These are phyloP conservation scores for Boletus hoseneyae DNA, from an alignment of 1,284 basidiomycete genomes.

Conservation along the genomic window DNA sequence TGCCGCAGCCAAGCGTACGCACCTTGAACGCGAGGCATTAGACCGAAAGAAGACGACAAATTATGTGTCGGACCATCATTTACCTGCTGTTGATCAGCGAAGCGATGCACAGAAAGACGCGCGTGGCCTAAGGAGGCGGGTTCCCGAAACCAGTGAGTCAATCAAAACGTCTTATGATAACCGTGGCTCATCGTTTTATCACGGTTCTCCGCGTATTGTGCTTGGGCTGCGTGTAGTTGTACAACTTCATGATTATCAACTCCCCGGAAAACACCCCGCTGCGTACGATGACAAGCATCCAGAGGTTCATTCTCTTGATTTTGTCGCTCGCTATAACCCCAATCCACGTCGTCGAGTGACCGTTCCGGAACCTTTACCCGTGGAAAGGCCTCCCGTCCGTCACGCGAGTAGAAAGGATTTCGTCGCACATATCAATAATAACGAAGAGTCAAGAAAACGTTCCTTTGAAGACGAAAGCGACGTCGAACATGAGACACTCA, in stretches of 20 bases:
- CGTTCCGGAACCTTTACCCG: conserved; percentile 20
- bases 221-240: conserved; percentile 23
- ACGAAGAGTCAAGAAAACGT: conserved; percentile 39
- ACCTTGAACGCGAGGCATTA: conserved; percentile 44
- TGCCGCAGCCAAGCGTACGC: conserved; percentile 56
- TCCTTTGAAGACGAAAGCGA: conserved; percentile 40
- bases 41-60: conserved; percentile 30
- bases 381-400: conserved; percentile 17
- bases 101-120: conserved; percentile 25
- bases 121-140: conserved; percentile 32
- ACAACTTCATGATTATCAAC: conserved; percentile 21
- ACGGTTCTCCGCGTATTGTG: conserved; percentile 17
- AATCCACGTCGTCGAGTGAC: conserved; percentile 27
- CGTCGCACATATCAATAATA: conserved; percentile 11
- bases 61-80: conserved; percentile 26
- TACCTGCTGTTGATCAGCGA: conserved; percentile 27
- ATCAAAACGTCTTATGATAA: conserved; percentile 22
- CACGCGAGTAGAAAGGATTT: conserved; percentile 25
- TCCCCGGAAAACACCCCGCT: conserved; percentile 12
- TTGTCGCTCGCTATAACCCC: conserved; percentile 36
- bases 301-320: conserved; percentile 21
- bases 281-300: conserved; percentile 18
- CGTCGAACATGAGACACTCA: conserved; percentile 41
- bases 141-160: conserved; percentile 32
- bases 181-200: conserved; percentile 24